Evolutionary conservation across 23 red algal genomes (phyloP).

Genomic region (Gracilaria domingensis): DNA sequence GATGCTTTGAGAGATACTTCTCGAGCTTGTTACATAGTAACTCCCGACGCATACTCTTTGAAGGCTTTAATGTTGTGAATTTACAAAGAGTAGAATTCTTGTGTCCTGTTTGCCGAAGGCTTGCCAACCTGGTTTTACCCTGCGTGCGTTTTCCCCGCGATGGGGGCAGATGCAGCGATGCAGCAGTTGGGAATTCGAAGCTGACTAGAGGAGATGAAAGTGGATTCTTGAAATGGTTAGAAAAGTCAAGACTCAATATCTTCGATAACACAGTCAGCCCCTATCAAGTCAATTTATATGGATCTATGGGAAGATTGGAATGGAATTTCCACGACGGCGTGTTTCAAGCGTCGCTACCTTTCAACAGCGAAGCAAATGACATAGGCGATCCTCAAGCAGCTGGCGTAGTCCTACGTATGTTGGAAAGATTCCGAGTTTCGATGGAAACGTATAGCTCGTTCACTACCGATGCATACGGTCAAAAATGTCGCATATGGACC

Average conservation of each 20-base stretch:
- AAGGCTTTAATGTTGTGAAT: constrained; percentile 67
- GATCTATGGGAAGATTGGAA: background rate
- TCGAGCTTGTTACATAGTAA: constrained; percentile 44
- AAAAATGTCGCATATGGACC: background rate
- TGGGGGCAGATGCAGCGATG: background rate
- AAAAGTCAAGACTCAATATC: background rate
- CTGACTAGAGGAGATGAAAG: background rate
- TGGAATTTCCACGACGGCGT: background rate
- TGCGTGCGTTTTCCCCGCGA: constrained; percentile 3
- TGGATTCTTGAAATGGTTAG: background rate
- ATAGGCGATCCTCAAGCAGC: background rate
- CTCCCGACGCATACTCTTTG: constrained; percentile 37
- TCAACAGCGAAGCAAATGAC: background rate
- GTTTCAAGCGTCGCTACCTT: background rate
- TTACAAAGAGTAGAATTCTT: constrained; percentile 72
- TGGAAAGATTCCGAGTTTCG: constrained; percentile 3
- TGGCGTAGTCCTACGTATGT: background rate
- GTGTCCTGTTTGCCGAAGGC: constrained; percentile 82
- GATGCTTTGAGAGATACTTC: constrained; percentile 76
- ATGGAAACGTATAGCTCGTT: background rate
- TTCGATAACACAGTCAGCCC: background rate
- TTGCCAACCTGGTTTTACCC: constrained; percentile 84
- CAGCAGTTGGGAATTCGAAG: background rate
- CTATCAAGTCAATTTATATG: background rate
- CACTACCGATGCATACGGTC: background rate